A percentile compares a stretch with the other conserved stretches of the same genome.
These are phyloP conservation scores for Penicillium malachiteum DNA, from an alignment of 495 filamentous ascomycete genomes.

Conservation along the genomic window DNA sequence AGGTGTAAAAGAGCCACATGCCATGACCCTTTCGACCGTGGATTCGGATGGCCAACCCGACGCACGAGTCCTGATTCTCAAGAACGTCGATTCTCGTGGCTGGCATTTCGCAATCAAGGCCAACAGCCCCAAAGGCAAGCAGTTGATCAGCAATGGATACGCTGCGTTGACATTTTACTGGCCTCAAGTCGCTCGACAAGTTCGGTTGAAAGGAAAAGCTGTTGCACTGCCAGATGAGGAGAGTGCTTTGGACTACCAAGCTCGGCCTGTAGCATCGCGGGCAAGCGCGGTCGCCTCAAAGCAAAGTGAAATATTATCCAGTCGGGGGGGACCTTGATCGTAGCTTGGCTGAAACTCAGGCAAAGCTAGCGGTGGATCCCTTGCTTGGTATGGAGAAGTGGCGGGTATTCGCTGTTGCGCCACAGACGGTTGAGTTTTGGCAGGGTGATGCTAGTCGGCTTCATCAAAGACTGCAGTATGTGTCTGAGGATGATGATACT, in stretches of 20 bases:
- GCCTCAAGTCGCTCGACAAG: constrained; percentile 16
- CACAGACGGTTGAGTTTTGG: constrained; percentile 90
- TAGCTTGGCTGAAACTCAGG: constrained; percentile 1
- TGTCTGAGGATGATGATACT: constrained; percentile 54
- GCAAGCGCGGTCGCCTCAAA: constrained; percentile 15
- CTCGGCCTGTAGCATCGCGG: constrained; percentile 9
- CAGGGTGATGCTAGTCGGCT: constrained; percentile 82
- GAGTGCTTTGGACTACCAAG: constrained; percentile 10
- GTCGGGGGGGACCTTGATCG: neutral
- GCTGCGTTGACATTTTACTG: constrained; percentile 21
- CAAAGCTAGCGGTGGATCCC: neutral
- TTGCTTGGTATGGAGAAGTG: constrained; percentile 8
- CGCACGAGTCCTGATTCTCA: constrained; percentile 20
- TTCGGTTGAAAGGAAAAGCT: constrained; percentile 10
- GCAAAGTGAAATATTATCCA: constrained; percentile 11
- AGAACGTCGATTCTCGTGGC: constrained; percentile 17
- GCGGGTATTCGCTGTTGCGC: constrained; percentile 53
- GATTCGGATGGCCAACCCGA: constrained; percentile 18
- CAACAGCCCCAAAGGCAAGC: constrained; percentile 15
- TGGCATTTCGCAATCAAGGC: constrained; percentile 21
- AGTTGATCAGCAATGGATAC: constrained; percentile 1
- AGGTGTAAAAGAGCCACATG: constrained; percentile 15
- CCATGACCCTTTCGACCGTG: constrained; percentile 20
- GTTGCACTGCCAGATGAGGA: constrained; percentile 7
- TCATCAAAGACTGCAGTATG: constrained; percentile 91